Evolutionary conservation across 2,329 filamentous ascomycete species (phyloP).

Genomic region (Aureobasidium sp.): DNA sequence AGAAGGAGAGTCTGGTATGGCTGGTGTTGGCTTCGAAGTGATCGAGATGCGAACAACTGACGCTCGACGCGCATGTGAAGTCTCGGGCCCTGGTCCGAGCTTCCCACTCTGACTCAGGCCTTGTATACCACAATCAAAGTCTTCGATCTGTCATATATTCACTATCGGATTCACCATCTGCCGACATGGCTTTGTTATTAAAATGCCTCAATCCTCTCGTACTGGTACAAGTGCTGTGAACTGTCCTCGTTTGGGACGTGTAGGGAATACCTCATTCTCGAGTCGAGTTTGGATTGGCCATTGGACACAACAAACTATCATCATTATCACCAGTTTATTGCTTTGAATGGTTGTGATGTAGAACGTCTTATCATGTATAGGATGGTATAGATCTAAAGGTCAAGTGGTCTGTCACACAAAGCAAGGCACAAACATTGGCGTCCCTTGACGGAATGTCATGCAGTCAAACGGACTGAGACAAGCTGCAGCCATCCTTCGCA

Average conservation of each 20-base stretch:
- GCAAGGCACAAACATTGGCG: constrained; percentile 5
- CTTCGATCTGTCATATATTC: not conserved
- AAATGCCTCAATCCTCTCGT: not conserved
- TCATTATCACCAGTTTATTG: not conserved
- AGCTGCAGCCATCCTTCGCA: not conserved
- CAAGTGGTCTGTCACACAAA: not conserved
- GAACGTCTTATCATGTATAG: not conserved
- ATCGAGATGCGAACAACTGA: not conserved
- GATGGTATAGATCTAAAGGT: not conserved
- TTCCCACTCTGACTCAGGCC: not conserved
- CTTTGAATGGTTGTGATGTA: not conserved
- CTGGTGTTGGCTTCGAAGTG: not conserved
- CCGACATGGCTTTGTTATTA: not conserved
- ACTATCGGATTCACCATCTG: not conserved
- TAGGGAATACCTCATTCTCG: not conserved
- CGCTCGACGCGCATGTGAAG: constrained; percentile 7
- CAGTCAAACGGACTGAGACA: not conserved
- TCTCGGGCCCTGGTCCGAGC: constrained; percentile 2
- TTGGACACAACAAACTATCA: not conserved
- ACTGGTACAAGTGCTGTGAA: not conserved
- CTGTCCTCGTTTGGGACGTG: not conserved
- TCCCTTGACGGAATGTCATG: constrained; percentile 3
- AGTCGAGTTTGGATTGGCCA: not conserved
- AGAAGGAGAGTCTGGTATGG: not conserved
- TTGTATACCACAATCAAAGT: not conserved